Evolutionary conservation across 2,329 filamentous ascomycete species (phyloP).

Genomic region (Aureobasidium lini): DNA sequence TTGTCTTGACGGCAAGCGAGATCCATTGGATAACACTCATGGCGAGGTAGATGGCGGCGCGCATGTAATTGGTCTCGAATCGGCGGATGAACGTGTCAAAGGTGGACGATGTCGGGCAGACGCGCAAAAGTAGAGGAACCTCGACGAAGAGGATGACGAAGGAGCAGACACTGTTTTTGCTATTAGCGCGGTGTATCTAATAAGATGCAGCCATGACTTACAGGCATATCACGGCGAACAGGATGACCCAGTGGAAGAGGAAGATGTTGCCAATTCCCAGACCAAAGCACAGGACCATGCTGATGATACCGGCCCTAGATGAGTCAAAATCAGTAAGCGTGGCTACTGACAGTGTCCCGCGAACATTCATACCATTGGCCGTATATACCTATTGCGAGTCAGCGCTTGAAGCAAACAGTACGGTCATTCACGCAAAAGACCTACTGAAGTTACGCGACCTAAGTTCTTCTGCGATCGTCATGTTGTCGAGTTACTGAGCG

Average conservation of each 20-base stretch:
- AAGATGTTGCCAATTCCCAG: slow-evolving; percentile 64
- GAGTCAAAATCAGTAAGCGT: slow-evolving; percentile 17
- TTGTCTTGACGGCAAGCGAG: slow-evolving; percentile 57
- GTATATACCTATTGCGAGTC: slow-evolving; percentile 49
- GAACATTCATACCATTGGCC: slow-evolving; percentile 54
- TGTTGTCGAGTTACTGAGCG: slow-evolving; percentile 22
- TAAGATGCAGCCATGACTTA: slow-evolving; percentile 25
- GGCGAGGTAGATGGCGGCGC: slow-evolving; percentile 73
- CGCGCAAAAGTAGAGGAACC: slow-evolving; percentile 88
- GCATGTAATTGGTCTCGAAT: slow-evolving; percentile 95
- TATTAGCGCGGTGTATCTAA: slow-evolving; percentile 1
- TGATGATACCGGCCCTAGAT: slow-evolving; percentile 48
- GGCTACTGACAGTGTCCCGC: not conserved
- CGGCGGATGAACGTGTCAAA: slow-evolving; percentile 87
- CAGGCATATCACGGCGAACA: slow-evolving; percentile 51
- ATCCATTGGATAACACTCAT: slow-evolving; percentile 84
- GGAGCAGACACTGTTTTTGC: slow-evolving; percentile 33
- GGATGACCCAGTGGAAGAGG: slow-evolving; percentile 50
- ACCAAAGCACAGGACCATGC: slow-evolving; percentile 58
- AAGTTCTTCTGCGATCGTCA: slow-evolving; percentile 57
- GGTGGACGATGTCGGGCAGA: slow-evolving; percentile 85
- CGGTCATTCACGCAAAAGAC: slow-evolving; percentile 22
- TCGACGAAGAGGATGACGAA: slow-evolving; percentile 52
- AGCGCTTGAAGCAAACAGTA: slow-evolving; percentile 13
- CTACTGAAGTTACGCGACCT: slow-evolving; percentile 60